These are phyloP conservation scores for Conticribra weissflogii DNA, from an alignment of 108 stramenopile genomes.

Conservation along the genomic window DNA sequence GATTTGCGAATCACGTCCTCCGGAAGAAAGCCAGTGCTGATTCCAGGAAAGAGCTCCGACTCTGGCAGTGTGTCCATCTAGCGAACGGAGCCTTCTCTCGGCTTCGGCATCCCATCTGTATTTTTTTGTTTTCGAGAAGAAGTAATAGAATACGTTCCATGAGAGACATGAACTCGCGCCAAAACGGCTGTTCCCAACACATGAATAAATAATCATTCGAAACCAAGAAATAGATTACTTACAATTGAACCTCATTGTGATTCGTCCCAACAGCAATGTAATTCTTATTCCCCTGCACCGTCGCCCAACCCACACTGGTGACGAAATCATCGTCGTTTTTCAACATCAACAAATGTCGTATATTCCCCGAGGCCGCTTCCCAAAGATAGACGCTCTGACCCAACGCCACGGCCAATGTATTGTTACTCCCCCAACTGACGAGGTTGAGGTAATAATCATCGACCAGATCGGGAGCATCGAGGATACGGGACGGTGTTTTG, in stretches of 20 bases:
- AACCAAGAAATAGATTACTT: neutral
- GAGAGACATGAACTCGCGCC: neutral
- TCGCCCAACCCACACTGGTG: conserved; percentile 91
- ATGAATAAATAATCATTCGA: neutral
- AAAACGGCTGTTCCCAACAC: neutral
- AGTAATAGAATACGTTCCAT: neutral
- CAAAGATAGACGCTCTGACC: conserved; percentile 98
- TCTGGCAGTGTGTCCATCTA: conserved; percentile 92
- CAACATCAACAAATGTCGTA: conserved; percentile 90
- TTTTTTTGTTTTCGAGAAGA: neutral
- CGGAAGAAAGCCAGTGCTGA: conserved; percentile 88
- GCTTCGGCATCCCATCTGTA: conserved; percentile 42
- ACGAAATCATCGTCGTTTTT: conserved; percentile 86
- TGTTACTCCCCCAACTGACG: conserved; percentile 91
- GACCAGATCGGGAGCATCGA: conserved; percentile 96
- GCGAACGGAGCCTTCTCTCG: conserved; percentile 71
- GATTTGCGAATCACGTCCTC: conserved; percentile 91
- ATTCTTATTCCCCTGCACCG: conserved; percentile 57
- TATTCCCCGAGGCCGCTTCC: conserved; percentile 96
- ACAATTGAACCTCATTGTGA: conserved; percentile 82
- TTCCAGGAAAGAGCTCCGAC: conserved; percentile 97
- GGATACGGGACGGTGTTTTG: conserved; percentile 93
- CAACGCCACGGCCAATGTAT: conserved; percentile 96
- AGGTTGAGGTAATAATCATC: conserved; percentile 99
- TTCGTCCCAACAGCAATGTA: conserved; percentile 92